phyloP scores from a whole-genome alignment of 2,329 filamentous ascomycete species.

The Paraphaeosphaeria sporulosa region DNA sequence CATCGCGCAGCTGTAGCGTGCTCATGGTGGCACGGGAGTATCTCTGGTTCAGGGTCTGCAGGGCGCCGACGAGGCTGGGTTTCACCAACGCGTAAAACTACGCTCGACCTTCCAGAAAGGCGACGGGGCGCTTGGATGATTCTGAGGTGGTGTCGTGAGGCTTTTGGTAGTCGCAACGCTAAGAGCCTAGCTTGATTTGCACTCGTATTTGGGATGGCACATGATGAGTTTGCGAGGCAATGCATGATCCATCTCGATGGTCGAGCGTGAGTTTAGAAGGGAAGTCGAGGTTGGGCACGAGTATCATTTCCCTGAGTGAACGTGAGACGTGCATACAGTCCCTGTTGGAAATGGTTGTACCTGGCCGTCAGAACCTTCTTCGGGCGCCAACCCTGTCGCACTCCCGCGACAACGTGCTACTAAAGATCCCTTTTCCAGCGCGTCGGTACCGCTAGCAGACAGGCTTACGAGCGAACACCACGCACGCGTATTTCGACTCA shows the following conservation, averaged over 20 bases:
- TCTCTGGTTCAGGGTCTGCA: background rate
- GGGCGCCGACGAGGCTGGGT: background rate
- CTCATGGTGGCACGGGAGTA: background rate
- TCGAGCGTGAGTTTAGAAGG: background rate
- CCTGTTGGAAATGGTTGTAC: background rate
- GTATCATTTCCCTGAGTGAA: background rate
- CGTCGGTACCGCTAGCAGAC: slow-evolving; percentile 4
- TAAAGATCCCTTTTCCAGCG: background rate
- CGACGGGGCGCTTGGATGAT: background rate
- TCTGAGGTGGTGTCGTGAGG: background rate
- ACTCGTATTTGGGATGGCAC: no score
- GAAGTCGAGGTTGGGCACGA: background rate
- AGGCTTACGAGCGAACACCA: background rate
- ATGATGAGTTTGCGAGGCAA: background rate
- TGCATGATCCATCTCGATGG: background rate
- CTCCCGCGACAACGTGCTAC: slow-evolving; percentile 1
- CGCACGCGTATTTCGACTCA: background rate
- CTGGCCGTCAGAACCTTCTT: slow-evolving; percentile 5
- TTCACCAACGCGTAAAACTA: background rate
- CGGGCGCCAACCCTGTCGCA: slow-evolving; percentile 4
- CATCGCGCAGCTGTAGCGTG: background rate
- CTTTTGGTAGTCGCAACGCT: background rate
- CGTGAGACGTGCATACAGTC: background rate
- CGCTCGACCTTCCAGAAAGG: background rate
- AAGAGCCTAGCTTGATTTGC: background rate